Evolutionary conservation across 2,329 filamentous ascomycete species (phyloP), one percentile per base, ranked within the genome.

Genomic region (Alternaria incomplexa): DNA sequence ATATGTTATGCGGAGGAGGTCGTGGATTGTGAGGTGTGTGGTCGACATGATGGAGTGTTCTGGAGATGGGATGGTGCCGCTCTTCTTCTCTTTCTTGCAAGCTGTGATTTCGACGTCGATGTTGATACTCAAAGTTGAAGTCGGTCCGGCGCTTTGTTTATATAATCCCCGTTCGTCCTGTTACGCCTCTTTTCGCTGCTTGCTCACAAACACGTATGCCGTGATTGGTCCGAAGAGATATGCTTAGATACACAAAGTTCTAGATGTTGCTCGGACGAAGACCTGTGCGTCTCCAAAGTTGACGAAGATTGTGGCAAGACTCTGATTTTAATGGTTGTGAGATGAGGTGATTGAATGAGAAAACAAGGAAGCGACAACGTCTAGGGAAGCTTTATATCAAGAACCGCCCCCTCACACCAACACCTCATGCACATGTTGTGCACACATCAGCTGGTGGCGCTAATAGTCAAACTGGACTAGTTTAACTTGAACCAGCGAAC

Each of bases 1-100:
- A 54, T 77, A 77, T 20, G 76, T 77, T 61, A 78, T 76, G 64
- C 76, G 76, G 15, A 78, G 69, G 10, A 78, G 62, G 46, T 78
- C 76, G 65, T 77, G 68, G 46, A 78, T 62, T 9, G 74, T 70
- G 5, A 78, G 59, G 58, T 71, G 70, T n/a, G 63, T 72, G 6
- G 76, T 78, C 63, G 76, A 77, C 76, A 78, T n/a, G n/a, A n/a
- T n/a, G n/a, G n/a, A n/a, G n/a, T n/a, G n/a, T n/a, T n/a, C n/a
- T n/a, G n/a, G n/a, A n/a, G n/a, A n/a, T n/a, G n/a, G 15, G 23
- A 40, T 17, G 25, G 10, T 28, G 13, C 6, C 9, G 7, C 8
- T 40, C n/a, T 43, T 20, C 6, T 46, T n/a, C 9, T 60, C 20
- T 44, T 40, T 36, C 26, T 55, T 30, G 22, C 40, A 12, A 55